Conservation (phyloP, 192 early-diverging fungal species). For the Entophlyctis luteolus region DNA sequence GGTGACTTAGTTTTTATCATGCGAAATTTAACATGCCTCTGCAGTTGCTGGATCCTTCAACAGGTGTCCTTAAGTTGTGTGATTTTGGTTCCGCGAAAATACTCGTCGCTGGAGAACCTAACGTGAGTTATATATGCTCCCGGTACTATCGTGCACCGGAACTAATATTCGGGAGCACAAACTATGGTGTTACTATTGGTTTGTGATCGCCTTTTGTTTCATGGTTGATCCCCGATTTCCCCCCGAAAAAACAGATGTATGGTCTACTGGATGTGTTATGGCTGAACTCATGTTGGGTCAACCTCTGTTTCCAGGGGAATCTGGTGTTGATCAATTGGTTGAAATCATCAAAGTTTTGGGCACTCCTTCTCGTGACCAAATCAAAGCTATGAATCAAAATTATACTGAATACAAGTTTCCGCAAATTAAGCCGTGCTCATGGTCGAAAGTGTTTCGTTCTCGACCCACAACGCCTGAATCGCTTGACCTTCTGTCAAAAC, state of each 20-base stretch:
- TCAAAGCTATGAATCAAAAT: slow-evolving; percentile 95
- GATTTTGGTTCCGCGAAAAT: slow-evolving; percentile 99
- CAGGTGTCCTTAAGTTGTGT: slow-evolving; percentile 93
- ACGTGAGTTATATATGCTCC: slow-evolving; percentile 98
- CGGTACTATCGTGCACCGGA: slow-evolving; percentile 97
- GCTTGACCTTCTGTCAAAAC: slow-evolving; percentile 77
- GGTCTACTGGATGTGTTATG: slow-evolving; percentile 97
- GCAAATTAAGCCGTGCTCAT: slow-evolving; percentile 91
- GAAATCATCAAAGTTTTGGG: slow-evolving; percentile 99
- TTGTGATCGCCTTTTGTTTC: neutral
- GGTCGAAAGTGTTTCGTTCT: slow-evolving; percentile 82
- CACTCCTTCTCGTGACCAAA: slow-evolving; percentile 95
- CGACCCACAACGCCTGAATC: slow-evolving; percentile 82
- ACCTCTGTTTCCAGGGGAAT: slow-evolving; percentile 94
- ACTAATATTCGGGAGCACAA: slow-evolving; percentile 93
- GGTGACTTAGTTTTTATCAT: slow-evolving; percentile 26
- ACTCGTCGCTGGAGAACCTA: slow-evolving; percentile 91
- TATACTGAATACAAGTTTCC: slow-evolving; percentile 99
- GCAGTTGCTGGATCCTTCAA: slow-evolving; percentile 76
- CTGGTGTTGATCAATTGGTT: slow-evolving; percentile 96
- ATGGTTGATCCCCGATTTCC: neutral
- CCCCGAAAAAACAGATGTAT: slow-evolving; percentile 61
- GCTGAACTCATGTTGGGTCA: slow-evolving; percentile 92
- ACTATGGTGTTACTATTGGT: slow-evolving; percentile 78
- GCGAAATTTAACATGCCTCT: neutral